Base-by-base conservation (phyloP, 2,329 filamentous ascomycete genomes). In the Colletotrichum chlorophyti region DNA sequence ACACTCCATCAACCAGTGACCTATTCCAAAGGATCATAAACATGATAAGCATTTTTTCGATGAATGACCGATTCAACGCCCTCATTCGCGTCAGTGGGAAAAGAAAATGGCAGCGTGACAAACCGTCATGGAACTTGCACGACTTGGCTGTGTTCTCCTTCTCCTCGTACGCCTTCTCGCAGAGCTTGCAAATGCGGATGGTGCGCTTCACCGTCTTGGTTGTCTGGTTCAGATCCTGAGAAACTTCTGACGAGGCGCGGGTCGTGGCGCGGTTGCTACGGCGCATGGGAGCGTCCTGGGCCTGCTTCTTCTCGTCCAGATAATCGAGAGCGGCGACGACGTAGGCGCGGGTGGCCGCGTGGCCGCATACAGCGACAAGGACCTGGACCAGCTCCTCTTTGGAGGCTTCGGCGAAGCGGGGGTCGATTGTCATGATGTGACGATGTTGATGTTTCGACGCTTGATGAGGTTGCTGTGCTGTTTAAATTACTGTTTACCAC, bases 1-100 rank as follows among this genome's bases (percentile, higher is more conserved):
- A 23, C 53, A 41, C 21, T 59, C 57, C 14, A 59, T 32, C 23
- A 59, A 40, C 57, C 51, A 59, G 12, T 49, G 24, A 1, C 57
- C 57, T 49, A 17, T 40, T 37, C 3, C n/a, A n/a, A n/a, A 12
- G 35, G 7, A 19, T n/a, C n/a, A n/a, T n/a, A 21, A 5, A 15
- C 0, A 31, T 31, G 27, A 31, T 0, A 34, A 58, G 35, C 41
- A 21, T 14, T 9, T 24, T 41, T n/a, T n/a, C n/a, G n/a, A n/a
- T n/a, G n/a, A n/a, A n/a, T n/a, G n/a, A n/a, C n/a, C n/a, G n/a
- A n/a, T n/a, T n/a, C n/a, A n/a, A n/a, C n/a, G n/a, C n/a, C n/a
- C 23, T 19, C 15, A 11, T 27, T 14, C 23, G 10, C 15, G 24
- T 5, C 23, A 14, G 14, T 6, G 15, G 24, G 11, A 26, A 35